Conservation (phyloP, 225 moss, liverwort and hornwort genomes). For the Anthoceros angustus region DNA sequence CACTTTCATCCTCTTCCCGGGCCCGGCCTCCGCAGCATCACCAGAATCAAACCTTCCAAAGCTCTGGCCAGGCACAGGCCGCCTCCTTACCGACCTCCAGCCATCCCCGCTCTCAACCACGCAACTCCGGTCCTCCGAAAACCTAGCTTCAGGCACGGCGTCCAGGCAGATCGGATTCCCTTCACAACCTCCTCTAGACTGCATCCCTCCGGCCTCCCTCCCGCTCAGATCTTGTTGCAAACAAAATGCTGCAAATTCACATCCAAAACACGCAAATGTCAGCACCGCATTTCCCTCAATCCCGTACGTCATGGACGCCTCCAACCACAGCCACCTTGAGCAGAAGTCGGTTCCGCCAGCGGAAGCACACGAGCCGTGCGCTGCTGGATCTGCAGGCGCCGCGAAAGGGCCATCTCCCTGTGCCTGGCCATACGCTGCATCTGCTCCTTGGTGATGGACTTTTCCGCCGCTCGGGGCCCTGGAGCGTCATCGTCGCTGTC, state of each 20-base stretch:
- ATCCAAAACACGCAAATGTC: background rate
- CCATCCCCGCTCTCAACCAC: background rate
- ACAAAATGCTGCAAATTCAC: background rate
- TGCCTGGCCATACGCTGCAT: slow-evolving; percentile 3
- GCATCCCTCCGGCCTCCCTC: background rate
- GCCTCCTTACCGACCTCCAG: background rate
- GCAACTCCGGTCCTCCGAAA: background rate
- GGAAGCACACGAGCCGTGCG: background rate
- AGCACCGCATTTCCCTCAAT: background rate
- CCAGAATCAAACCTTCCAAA: background rate
- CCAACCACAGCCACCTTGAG: background rate
- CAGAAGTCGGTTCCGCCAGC: background rate
- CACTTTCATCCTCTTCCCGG: background rate
- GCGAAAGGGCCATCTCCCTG: background rate
- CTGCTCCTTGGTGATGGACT: background rate
- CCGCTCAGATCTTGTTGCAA: background rate
- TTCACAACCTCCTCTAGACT: background rate
- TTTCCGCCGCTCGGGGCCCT: background rate
- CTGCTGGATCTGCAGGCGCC: background rate
- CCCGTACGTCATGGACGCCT: background rate
- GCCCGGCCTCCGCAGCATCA: background rate
- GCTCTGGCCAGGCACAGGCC: background rate
- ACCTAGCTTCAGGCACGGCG: background rate
- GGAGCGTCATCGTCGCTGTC: background rate
- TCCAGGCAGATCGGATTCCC: background rate